Base-by-base conservation (phyloP, 192 early-diverging fungal species). In the Spizellomyces punctatus region DNA sequence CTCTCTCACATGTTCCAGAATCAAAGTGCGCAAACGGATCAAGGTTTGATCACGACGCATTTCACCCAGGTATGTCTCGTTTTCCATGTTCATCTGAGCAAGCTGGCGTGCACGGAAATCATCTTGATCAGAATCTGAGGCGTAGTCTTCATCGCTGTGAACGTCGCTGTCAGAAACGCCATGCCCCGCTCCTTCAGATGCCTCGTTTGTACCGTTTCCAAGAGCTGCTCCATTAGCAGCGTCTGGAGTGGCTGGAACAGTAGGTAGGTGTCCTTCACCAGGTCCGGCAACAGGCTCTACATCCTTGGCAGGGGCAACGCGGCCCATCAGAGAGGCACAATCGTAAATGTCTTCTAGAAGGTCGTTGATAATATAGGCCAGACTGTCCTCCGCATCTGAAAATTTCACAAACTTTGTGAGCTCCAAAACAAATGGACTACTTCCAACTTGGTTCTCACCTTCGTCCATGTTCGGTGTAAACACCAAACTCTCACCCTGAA, bases 391-490 rank as follows among this genome's bases (percentile, higher is more conserved):
- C 5, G 81, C 49, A 10, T 86, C 87, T 85, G 60, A 77, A 45
- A 43, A 72, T 10, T n/a, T n/a, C n/a, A n/a, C n/a, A n/a, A n/a
- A n/a, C n/a, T n/a, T 27, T 19, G 42, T 49, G 17, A 71, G 10
- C 42, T 22, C 58, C 78, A 54, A 71, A 58, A 58, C n/a, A 73
- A 66, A n/a, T 45, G 10, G 41, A 61, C 46, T 55, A n/a, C 50
- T 67, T 67, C 27, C 27, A 36, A 36, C 3, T 47, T 62, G 5
- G 0, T 12, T 9, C 41, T 48, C 63, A 71, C 82, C 83, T 77
- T 88, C 87, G 14, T 84, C 83, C 83, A 89, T 89, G 54, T 74
- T 74, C 36, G 88, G 88, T 6, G 88, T 89, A 62, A 85, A 89
- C 14, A 83, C 65, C 10, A 89, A 73, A 22, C 70, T 73, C 46